Evolutionary conservation across 75 land plant genomes (phyloP).

Genomic region (Pinus albicaulis): DNA sequence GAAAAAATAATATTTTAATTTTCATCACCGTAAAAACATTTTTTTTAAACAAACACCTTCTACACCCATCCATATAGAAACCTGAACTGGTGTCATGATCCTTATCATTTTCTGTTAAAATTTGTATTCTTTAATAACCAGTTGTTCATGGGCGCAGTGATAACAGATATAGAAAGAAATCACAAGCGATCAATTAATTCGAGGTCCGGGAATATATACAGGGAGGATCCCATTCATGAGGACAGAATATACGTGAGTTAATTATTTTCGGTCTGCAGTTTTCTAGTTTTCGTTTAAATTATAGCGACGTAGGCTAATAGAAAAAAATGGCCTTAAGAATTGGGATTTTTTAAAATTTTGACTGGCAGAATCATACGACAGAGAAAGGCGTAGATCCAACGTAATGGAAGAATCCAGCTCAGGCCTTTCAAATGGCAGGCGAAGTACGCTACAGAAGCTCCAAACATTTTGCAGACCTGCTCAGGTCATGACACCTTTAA

Average conservation of each 20-base stretch:
- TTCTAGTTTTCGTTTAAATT: background rate
- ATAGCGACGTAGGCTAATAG: background rate
- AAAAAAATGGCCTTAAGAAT: background rate
- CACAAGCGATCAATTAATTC: background rate
- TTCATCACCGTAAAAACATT: no score
- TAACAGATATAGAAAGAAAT: constrained; percentile 2
- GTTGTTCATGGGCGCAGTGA: background rate
- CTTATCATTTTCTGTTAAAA: no score
- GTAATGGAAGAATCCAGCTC: background rate
- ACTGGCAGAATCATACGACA: background rate
- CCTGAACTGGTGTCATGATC: no score
- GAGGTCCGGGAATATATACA: background rate
- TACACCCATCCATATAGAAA: no score
- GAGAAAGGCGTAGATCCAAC: background rate
- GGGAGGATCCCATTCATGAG: background rate
- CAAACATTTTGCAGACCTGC: background rate
- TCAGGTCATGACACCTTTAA: background rate
- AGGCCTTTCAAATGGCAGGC: background rate
- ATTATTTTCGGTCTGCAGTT: background rate
- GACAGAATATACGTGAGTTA: constrained; percentile 2
- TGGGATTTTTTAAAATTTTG: background rate
- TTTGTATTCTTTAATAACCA: no score
- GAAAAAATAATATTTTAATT: no score
- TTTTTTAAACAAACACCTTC: no score
- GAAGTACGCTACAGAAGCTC: background rate